Conservation (phyloP, 2,329 filamentous ascomycete species). For the Atkinsonella hypoxylon region DNA sequence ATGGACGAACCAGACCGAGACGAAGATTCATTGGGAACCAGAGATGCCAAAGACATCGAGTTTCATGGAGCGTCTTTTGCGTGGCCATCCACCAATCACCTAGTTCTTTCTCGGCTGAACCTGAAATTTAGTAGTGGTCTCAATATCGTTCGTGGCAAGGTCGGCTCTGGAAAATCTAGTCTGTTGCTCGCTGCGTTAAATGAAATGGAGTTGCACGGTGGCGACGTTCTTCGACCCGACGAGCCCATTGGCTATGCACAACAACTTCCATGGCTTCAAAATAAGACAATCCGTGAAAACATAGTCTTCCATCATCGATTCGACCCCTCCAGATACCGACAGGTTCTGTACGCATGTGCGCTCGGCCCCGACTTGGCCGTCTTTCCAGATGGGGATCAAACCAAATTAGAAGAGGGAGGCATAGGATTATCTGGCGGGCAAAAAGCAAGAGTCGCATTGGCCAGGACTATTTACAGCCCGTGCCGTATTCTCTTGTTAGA, state of each 20-base stretch:
- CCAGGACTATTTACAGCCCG: conserved; percentile 47
- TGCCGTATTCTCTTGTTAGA: conserved; percentile 47
- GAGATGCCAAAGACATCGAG: conserved; percentile 28
- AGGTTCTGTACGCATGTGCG: conserved; percentile 49
- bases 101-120: conserved; percentile 35
- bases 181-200: conserved; percentile 47
- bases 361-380: conserved; percentile 41
- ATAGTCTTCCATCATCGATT: conserved; percentile 49
- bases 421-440: conserved; percentile 53
- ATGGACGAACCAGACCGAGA: conserved; percentile 76
- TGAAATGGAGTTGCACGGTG: conserved; percentile 54
- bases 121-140: conserved; percentile 37
- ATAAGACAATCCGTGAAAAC: conserved; percentile 53
- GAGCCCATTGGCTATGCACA: conserved; percentile 44
- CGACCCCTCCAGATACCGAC: conserved; percentile 42
- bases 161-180: conserved; percentile 50
- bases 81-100: conserved; percentile 57
- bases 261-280: conserved; percentile 54
- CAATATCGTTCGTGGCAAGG: conserved; percentile 44
- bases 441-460: conserved; percentile 50
- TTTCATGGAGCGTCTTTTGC: conserved; percentile 60
- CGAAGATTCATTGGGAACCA: conserved; percentile 27
- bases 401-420: conserved; percentile 49
- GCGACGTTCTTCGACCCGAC: conserved; percentile 31
- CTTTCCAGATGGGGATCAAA: conserved; percentile 46